phyloP scores from a whole-genome alignment of 345 rosid species.

The Bruguiera parviflora region DNA sequence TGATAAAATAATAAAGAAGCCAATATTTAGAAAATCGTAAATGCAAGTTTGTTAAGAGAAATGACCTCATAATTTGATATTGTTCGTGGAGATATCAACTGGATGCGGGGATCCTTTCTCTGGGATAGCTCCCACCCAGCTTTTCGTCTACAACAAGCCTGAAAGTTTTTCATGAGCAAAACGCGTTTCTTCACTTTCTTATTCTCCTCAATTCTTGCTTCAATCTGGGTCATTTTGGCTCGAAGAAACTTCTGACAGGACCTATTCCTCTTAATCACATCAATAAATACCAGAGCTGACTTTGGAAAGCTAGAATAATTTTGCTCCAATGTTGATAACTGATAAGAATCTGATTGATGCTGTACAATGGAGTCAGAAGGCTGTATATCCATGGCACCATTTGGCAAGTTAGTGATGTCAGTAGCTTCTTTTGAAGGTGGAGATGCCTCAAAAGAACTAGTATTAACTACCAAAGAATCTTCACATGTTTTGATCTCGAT shows the following conservation, averaged over 20 bases:
- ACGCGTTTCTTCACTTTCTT: conserved; percentile 68
- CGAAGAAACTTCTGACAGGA: conserved; percentile 68
- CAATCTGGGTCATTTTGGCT: conserved; percentile 60
- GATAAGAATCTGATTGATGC: conserved; percentile 30
- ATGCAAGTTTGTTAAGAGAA: conserved; percentile 1
- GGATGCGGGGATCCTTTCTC: conserved; percentile 71
- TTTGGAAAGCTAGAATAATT: conserved; percentile 57
- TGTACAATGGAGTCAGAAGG: conserved; percentile 23
- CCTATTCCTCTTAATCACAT: conserved; percentile 79
- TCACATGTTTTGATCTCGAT: conserved; percentile 32
- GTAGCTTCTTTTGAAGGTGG: conserved; percentile 31
- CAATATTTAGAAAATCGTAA: background rate
- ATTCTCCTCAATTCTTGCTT: conserved; percentile 80
- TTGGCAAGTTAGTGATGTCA: conserved; percentile 16
- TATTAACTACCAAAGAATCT: conserved; percentile 31
- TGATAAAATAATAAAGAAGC: background rate
- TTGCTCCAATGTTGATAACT: conserved; percentile 26
- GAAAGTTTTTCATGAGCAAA: conserved; percentile 64
- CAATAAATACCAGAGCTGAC: conserved; percentile 61
- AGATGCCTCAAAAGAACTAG: conserved; percentile 41
- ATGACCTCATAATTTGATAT: conserved; percentile 30
- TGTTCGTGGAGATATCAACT: conserved; percentile 55
- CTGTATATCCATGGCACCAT: conserved; percentile 30
- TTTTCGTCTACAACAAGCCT: conserved; percentile 58
- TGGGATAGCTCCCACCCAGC: conserved; percentile 61